Conservation (phyloP, 768 basidiomycete genomes). For the Trametes elegans region DNA sequence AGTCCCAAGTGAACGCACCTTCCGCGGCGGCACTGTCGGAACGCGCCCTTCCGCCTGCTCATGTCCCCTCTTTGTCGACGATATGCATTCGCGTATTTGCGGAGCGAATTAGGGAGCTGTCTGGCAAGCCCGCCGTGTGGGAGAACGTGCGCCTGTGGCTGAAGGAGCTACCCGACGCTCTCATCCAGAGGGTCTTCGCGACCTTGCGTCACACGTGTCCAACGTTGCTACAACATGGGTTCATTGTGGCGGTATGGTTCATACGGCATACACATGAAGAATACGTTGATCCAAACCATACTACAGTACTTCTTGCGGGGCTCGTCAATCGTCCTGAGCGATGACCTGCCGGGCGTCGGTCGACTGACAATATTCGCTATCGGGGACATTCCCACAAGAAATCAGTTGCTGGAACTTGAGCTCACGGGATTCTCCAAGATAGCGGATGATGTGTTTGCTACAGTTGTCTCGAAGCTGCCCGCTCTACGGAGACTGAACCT, state of each 20-base stretch:
- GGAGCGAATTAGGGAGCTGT: slow-evolving; percentile 40
- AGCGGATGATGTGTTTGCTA: slow-evolving; percentile 49
- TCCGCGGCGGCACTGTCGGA: slow-evolving; percentile 53
- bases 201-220: slow-evolving; percentile 51
- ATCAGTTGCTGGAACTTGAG: slow-evolving; percentile 44
- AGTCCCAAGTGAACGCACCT: slow-evolving; percentile 36
- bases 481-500: slow-evolving; percentile 48
- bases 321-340: slow-evolving; percentile 43
- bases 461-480: slow-evolving; percentile 44
- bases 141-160: slow-evolving; percentile 39
- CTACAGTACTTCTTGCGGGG: slow-evolving; percentile 60
- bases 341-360: slow-evolving; percentile 51
- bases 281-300: background rate
- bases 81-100: slow-evolving; percentile 55
- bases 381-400: slow-evolving; percentile 18
- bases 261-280: background rate
- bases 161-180: slow-evolving; percentile 47
- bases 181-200: slow-evolving; percentile 50
- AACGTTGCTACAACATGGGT: slow-evolving; percentile 47
- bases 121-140: slow-evolving; percentile 40
- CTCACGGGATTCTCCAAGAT: slow-evolving; percentile 53
- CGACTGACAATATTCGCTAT: slow-evolving; percentile 49
- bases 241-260: slow-evolving; percentile 52
- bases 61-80: slow-evolving; percentile 44
- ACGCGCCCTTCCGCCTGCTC: slow-evolving; percentile 34